These are phyloP conservation scores for Chlorella vulgaris DNA, from an alignment of 139 green algal species.

Conservation along the genomic window DNA sequence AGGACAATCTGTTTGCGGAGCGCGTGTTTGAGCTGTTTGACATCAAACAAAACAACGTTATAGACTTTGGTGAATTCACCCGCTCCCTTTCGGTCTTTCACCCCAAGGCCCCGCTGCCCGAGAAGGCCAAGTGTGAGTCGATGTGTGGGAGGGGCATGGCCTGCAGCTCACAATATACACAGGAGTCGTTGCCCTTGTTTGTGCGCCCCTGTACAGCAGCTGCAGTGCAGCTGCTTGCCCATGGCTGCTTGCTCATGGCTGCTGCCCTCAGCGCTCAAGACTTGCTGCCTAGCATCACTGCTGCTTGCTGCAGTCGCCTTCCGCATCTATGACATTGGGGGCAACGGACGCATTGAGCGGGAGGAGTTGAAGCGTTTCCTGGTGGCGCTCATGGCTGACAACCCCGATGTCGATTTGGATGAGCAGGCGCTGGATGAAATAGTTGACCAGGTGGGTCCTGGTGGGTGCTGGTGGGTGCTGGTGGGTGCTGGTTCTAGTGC, in stretches of 20 bases:
- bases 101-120: slow-evolving; percentile 55
- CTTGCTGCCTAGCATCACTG: no score
- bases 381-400: slow-evolving; percentile 65
- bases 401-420: slow-evolving; percentile 65
- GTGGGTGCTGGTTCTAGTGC: not conserved
- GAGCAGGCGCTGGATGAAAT: slow-evolving; percentile 61
- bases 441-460: slow-evolving; percentile 57
- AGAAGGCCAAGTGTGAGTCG: slow-evolving; percentile 67
- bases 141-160: not conserved
- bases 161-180: not conserved
- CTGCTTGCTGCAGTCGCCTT: slow-evolving; percentile 69
- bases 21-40: slow-evolving; percentile 76
- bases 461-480: not conserved
- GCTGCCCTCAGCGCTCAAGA: no score
- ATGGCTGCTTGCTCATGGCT: no score
- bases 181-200: no score
- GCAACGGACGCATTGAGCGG: slow-evolving; percentile 65
- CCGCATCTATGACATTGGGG: slow-evolving; percentile 69
- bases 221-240: not conserved
- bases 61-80: slow-evolving; percentile 81
- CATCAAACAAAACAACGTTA: slow-evolving; percentile 71
- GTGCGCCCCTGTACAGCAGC: not conserved
- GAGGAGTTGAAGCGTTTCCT: slow-evolving; percentile 70
- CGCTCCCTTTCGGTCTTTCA: slow-evolving; percentile 70
- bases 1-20: slow-evolving; percentile 72